These are phyloP conservation scores for Mycena galopus DNA, from an alignment of 768 basidiomycete genomes.

Conservation along the genomic window DNA sequence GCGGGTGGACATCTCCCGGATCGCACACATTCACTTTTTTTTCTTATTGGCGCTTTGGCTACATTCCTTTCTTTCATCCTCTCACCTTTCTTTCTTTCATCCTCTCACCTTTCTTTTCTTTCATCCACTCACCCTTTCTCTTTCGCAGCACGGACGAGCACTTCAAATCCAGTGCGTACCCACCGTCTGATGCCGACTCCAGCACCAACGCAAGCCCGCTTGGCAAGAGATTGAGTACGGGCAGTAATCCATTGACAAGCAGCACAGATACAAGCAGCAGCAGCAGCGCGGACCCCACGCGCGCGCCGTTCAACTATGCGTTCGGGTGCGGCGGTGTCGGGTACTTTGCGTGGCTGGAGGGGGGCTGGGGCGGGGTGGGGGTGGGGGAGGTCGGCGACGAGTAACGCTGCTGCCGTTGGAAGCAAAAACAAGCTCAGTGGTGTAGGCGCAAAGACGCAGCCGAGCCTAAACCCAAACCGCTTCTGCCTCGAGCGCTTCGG, in stretches of 20 bases:
- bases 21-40: background rate
- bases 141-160: slow-evolving; percentile 76
- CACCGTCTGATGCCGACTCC: no score
- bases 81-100: no score
- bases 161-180: slow-evolving; percentile 80
- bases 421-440: background rate
- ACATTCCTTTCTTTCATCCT: background rate
- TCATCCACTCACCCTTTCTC: background rate
- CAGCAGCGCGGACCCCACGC: slow-evolving; percentile 57
- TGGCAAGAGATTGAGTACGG: no score
- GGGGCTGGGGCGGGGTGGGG: slow-evolving; percentile 41
- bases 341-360: slow-evolving; percentile 85
- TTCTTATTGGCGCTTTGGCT: background rate
- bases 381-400: slow-evolving; percentile 60
- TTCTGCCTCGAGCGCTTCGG: slow-evolving; percentile 78
- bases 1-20: no score
- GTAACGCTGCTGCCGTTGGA: no score
- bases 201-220: no score
- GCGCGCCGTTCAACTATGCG: slow-evolving; percentile 80
- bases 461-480: slow-evolving; percentile 49
- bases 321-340: slow-evolving; percentile 63
- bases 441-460: background rate
- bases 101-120: background rate
- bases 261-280: background rate
- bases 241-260: no score